A percentile compares a stretch with the other conserved stretches of the same genome.
Conservation (phyloP, 768 basidiomycete genomes). For the Lactarius akahatsu region DNA sequence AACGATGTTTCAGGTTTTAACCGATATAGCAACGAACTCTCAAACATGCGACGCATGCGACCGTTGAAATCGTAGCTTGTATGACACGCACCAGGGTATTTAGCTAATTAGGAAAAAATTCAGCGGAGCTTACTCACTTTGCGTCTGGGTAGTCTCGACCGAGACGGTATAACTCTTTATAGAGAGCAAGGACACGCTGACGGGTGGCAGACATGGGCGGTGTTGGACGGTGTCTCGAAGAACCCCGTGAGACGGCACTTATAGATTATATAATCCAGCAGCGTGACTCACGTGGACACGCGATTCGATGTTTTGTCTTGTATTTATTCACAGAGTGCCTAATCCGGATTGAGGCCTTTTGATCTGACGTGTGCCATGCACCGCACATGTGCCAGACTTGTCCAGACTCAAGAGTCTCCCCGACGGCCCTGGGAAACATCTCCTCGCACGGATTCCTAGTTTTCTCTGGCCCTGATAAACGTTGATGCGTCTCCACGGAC, state of each 20-base stretch:
- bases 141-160: conserved; percentile 84
- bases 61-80: conserved; percentile 75
- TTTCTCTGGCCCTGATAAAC: neutral
- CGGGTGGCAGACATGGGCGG: conserved; percentile 43
- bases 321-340: no score
- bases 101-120: neutral
- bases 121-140: conserved; percentile 48
- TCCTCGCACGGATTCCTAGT: neutral
- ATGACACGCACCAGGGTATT: conserved; percentile 13
- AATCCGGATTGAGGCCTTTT: no score
- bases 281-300: neutral
- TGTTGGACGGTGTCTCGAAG: neutral
- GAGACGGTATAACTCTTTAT: conserved; percentile 79
- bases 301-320: no score
- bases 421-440: neutral
- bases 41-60: conserved; percentile 66
- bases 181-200: conserved; percentile 64
- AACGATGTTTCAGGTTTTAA: neutral
- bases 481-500: neutral
- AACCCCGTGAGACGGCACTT: neutral
- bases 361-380: neutral
- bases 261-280: neutral
- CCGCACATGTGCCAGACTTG: neutral
- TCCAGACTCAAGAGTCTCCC: neutral
- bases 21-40: conserved; percentile 50